Conservation (phyloP, 1,284 basidiomycete species). For the Cryptococcus deneoformans region DNA sequence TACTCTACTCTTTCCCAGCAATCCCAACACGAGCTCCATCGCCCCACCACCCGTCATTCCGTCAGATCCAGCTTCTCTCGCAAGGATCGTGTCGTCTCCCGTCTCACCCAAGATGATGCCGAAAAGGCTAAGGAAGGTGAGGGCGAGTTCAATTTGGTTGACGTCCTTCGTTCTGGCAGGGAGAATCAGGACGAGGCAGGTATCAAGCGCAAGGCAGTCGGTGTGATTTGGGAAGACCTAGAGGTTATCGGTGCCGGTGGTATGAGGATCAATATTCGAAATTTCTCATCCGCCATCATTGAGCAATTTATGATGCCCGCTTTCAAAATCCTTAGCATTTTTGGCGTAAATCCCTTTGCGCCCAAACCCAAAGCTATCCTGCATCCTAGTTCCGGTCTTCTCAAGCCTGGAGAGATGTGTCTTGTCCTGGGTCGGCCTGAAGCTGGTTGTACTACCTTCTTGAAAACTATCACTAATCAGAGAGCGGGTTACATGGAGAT, state of each 20-base stretch:
- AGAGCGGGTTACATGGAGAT: constrained; percentile 52
- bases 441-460: constrained; percentile 48
- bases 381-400: constrained; percentile 64
- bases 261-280: constrained; percentile 61
- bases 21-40: constrained; percentile 29
- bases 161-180: constrained; percentile 68
- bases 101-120: constrained; percentile 23
- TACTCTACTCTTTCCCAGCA: constrained; percentile 42
- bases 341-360: constrained; percentile 42
- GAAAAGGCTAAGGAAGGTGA: constrained; percentile 35
- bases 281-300: constrained; percentile 52
- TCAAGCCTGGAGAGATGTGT: constrained; percentile 64
- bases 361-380: constrained; percentile 54
- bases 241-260: constrained; percentile 70
- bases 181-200: constrained; percentile 66
- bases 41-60: constrained; percentile 29
- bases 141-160: constrained; percentile 55
- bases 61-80: constrained; percentile 17
- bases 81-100: constrained; percentile 19
- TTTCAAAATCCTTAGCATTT: constrained; percentile 35
- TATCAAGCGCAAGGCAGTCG: constrained; percentile 78
- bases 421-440: constrained; percentile 56
- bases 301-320: constrained; percentile 51
- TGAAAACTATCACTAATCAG: constrained; percentile 59
- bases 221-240: constrained; percentile 53